Percentiles rank a stretch among this genome's conserved stretches.
phyloP scores from a whole-genome alignment of 1,284 basidiomycete genomes.

The Athelia psychrophila region DNA sequence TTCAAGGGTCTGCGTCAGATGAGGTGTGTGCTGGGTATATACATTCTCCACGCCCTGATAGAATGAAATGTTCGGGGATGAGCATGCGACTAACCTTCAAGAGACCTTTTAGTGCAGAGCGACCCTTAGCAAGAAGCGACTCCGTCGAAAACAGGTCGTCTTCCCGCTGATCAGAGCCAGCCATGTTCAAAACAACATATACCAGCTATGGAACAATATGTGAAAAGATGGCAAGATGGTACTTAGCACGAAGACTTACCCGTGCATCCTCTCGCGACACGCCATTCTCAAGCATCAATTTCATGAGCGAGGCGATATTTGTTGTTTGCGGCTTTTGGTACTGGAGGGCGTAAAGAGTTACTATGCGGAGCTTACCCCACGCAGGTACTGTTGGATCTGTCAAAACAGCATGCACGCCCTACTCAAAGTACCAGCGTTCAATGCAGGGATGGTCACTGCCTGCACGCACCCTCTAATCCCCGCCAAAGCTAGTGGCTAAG shows the following conservation, averaged over 20 bases:
- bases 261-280: conserved; percentile 83
- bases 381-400: conserved; percentile 65
- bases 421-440: conserved; percentile 9
- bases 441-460: conserved; percentile 1
- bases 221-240: conserved; percentile 1
- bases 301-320: conserved; percentile 84
- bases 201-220: conserved; percentile 62
- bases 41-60: conserved; percentile 95
- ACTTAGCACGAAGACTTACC: conserved; percentile 38
- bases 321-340: conserved; percentile 92
- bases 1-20: conserved; percentile 91
- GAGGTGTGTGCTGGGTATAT: conserved; percentile 97
- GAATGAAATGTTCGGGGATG: too few species aligned
- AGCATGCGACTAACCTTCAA: conserved; percentile 70
- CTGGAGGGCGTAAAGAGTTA: conserved; percentile 92
- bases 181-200: conserved; percentile 90
- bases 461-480: conserved; percentile 76
- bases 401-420: conserved; percentile 81
- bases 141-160: conserved; percentile 98
- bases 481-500: conserved; percentile 86
- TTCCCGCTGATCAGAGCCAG: conserved; percentile 94
- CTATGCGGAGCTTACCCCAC: conserved; percentile 87
- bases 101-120: conserved; percentile 92
- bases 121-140: conserved; percentile 91
- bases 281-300: conserved; percentile 79